Evolutionary conservation across 2,329 filamentous ascomycete species (phyloP).

Genomic region (Colletotrichum sp.): DNA sequence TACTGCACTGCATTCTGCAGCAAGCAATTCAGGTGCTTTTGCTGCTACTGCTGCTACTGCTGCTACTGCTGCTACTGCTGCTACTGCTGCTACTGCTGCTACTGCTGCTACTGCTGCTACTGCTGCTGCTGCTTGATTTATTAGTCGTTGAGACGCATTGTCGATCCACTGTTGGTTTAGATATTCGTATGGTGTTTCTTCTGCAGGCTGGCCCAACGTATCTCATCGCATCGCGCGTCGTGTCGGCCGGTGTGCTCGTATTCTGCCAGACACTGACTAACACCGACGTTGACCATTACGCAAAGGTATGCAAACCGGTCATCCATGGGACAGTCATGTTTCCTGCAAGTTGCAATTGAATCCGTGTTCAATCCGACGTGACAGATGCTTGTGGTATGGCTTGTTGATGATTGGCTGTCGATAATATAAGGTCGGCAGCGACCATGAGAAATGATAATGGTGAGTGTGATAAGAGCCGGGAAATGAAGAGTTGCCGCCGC

Average conservation of each 20-base stretch:
- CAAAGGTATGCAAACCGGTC: neutral
- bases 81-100: neutral
- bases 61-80: neutral
- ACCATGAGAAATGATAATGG: neutral
- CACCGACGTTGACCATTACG: neutral
- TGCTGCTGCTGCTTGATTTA: neutral
- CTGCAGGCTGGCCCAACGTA: neutral
- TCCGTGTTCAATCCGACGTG: neutral
- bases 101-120: neutral
- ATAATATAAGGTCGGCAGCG: neutral
- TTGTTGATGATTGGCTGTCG: neutral
- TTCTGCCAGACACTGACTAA: neutral
- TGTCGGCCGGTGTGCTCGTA: neutral
- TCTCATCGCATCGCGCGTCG: neutral
- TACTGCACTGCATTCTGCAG: neutral
- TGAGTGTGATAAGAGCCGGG: neutral
- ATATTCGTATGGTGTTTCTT: neutral
- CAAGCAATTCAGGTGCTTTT: neutral
- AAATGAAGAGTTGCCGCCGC: constrained; percentile 3
- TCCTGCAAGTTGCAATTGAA: neutral
- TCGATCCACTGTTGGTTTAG: neutral
- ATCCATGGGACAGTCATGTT: neutral
- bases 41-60: neutral
- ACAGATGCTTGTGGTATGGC: neutral
- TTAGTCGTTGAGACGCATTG: neutral